Conservation (phyloP, 2,329 filamentous ascomycete species). For the Apiospora arundinis region DNA sequence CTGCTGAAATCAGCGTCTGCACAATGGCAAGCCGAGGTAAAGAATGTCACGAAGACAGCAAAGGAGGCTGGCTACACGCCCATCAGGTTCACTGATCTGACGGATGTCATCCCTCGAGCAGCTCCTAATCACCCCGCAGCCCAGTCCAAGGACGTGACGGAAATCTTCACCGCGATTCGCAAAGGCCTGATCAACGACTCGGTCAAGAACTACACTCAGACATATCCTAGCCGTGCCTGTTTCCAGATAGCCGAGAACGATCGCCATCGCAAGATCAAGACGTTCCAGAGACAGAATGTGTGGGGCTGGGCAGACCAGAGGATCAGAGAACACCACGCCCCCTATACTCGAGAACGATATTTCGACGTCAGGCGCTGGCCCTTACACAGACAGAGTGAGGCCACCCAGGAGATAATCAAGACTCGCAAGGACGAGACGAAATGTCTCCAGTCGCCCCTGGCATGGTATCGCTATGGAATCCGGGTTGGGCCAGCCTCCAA, state of each 20-base stretch:
- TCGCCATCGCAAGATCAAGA: slow-evolving; percentile 27
- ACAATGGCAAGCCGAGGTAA: background rate
- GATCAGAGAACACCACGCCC: slow-evolving; percentile 39
- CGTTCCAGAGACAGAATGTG: slow-evolving; percentile 35
- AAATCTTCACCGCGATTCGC: slow-evolving; percentile 41
- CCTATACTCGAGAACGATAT: slow-evolving; percentile 42
- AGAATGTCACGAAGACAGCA: background rate
- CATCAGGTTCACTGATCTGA: background rate
- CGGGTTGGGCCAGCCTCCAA: background rate
- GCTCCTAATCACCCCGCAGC: slow-evolving; percentile 32
- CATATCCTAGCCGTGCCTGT: slow-evolving; percentile 45
- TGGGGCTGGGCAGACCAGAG: slow-evolving; percentile 40
- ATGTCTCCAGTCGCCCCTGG: slow-evolving; percentile 22
- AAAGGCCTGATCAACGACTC: slow-evolving; percentile 51
- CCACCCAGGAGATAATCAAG: slow-evolving; percentile 38
- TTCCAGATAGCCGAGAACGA: slow-evolving; percentile 32
- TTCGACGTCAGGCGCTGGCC: slow-evolving; percentile 59
- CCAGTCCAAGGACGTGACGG: slow-evolving; percentile 27
- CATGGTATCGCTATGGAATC: slow-evolving; percentile 20
- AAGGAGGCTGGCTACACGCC: background rate
- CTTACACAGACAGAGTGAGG: slow-evolving; percentile 44
- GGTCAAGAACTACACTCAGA: slow-evolving; percentile 48
- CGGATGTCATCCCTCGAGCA: background rate
- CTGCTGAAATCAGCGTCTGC: background rate
- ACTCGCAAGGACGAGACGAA: slow-evolving; percentile 38